phyloP scores from a whole-genome alignment of 257 asterid species.

The Salvia miltiorrhiza region DNA sequence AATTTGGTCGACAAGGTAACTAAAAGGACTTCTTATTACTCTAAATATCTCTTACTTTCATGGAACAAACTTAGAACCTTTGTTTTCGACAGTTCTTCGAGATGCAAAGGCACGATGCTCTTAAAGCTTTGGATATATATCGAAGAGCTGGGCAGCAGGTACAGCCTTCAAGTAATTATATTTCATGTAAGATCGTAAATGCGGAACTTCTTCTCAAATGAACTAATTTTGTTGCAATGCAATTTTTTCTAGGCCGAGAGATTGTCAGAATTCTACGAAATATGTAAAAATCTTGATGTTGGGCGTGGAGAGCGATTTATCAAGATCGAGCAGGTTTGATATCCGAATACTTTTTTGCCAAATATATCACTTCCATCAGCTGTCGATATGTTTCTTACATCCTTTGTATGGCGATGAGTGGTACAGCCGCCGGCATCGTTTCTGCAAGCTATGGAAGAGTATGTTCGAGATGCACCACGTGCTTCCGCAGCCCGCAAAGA shows the following conservation, averaged over 20 bases:
- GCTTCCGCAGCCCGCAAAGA: constrained; percentile 69
- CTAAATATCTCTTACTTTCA: neutral
- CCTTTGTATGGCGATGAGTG: constrained; percentile 15
- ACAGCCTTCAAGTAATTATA: neutral
- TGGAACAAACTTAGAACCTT: constrained; percentile 22
- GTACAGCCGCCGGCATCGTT: constrained; percentile 94
- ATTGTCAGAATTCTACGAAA: constrained; percentile 85
- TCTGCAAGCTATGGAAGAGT: constrained; percentile 98
- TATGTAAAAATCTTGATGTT: constrained; percentile 78
- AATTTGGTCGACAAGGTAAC: constrained; percentile 97
- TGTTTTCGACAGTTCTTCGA: constrained; percentile 77
- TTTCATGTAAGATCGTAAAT: neutral
- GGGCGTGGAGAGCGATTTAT: constrained; percentile 92
- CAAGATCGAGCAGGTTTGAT: constrained; percentile 91
- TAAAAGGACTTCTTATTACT: constrained; percentile 11
- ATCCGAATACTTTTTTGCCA: neutral
- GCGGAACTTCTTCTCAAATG: neutral
- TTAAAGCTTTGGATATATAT: constrained; percentile 87
- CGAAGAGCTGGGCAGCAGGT: constrained; percentile 94
- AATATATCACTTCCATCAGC: neutral
- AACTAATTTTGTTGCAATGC: constrained; percentile 11
- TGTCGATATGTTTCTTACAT: constrained; percentile 18
- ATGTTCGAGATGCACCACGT: constrained; percentile 92
- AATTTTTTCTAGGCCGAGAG: constrained; percentile 73
- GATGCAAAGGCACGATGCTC: constrained; percentile 96